phyloP scores from a whole-genome alignment of 202 grass and related monocot species.

The Elaeis oleifera region DNA sequence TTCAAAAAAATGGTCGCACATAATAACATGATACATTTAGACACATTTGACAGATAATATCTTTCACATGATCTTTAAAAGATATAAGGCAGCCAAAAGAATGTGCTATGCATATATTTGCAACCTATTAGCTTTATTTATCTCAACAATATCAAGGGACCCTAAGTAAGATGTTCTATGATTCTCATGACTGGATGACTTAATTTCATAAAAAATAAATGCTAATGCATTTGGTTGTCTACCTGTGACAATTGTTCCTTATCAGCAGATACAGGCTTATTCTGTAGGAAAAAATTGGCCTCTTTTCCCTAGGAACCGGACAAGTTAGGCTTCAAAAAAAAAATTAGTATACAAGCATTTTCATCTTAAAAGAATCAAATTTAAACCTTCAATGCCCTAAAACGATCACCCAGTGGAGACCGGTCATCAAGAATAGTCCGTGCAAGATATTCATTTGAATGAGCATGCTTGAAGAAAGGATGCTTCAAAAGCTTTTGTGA shows the following conservation, averaged over 20 bases:
- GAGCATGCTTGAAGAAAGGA: constrained; percentile 14
- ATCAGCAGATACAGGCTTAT: constrained; percentile 50
- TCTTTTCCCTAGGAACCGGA: constrained; percentile 55
- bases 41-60: too few relatives aligned
- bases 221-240: constrained; percentile 4
- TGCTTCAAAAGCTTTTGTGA: constrained; percentile 15
- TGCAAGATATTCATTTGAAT: constrained; percentile 33
- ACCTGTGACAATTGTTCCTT: constrained; percentile 96
- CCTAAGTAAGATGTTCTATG: too few relatives aligned
- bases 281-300: constrained; percentile 60
- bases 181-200: too few relatives aligned
- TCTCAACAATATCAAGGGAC: too few relatives aligned
- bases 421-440: constrained; percentile 60
- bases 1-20: too few relatives aligned
- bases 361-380: constrained; percentile 12
- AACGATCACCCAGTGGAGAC: constrained; percentile 61
- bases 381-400: constrained; percentile 59
- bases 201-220: constrained; percentile 17
- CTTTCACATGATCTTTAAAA: too few relatives aligned
- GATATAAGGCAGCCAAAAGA: too few relatives aligned
- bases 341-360: constrained; percentile 18
- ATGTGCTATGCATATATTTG: too few relatives aligned
- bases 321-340: constrained; percentile 18
- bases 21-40: too few relatives aligned
- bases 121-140: too few relatives aligned